Percentiles rank a stretch among this genome's conserved stretches.
Conservation (phyloP, 2,329 filamentous ascomycete species). For the Seiridium unicorne region DNA sequence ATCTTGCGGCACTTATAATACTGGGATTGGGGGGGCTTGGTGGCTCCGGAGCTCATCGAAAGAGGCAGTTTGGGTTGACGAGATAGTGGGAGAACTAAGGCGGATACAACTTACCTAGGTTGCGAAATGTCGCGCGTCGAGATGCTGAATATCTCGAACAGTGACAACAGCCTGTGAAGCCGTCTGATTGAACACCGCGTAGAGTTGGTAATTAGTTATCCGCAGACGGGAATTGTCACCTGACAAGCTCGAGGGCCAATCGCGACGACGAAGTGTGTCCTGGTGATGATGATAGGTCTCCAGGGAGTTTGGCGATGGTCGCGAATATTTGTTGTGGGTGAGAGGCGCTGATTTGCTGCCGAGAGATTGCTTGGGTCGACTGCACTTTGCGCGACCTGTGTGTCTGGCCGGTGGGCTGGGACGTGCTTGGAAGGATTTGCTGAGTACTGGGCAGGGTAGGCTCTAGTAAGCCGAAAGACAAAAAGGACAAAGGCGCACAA, state of each 20-base stretch:
- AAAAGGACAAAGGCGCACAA: constrained; percentile 7
- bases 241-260: constrained; percentile 50
- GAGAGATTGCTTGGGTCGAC: constrained; percentile 18
- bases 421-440: no score
- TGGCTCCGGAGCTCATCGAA: constrained; percentile 18
- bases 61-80: constrained; percentile 8
- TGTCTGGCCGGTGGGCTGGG: constrained; percentile 18
- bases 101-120: constrained; percentile 17
- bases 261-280: constrained; percentile 35
- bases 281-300: constrained; percentile 52
- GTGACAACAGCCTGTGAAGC: constrained; percentile 13
- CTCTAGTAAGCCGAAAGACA: constrained; percentile 16
- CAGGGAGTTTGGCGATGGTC: constrained; percentile 32
- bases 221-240: constrained; percentile 50
- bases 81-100: constrained; percentile 11
- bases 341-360: constrained; percentile 52
- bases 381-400: constrained; percentile 24
- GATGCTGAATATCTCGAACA: constrained; percentile 5
- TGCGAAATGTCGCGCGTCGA: constrained; percentile 16
- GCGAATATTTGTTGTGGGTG: constrained; percentile 36
- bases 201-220: constrained; percentile 33
- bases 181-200: constrained; percentile 29
- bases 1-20: constrained; percentile 19
- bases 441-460: not conserved
- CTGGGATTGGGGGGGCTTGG: constrained; percentile 16